Percentiles rank a stretch among this genome's conserved stretches.
phyloP scores from a whole-genome alignment of 148 eudicot species.

The Rhododendron vialii region DNA sequence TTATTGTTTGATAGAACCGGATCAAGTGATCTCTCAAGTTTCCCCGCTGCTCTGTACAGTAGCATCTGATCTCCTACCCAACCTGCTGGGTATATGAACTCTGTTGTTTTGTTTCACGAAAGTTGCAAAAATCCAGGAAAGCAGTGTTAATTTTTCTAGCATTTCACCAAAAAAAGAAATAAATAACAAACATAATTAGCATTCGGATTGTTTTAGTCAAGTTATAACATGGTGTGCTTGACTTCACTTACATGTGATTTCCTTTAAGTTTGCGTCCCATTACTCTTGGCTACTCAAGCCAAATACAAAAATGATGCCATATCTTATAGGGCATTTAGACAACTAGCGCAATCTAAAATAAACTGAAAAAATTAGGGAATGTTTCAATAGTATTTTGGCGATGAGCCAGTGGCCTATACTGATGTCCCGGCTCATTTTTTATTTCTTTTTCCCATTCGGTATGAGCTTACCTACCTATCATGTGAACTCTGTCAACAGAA shows the following conservation, averaged over 20 bases:
- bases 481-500: background rate
- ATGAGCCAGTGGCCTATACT: background rate
- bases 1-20: slow-evolving; percentile 38
- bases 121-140: background rate
- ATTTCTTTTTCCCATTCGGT: background rate
- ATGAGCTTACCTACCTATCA: background rate
- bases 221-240: background rate
- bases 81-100: slow-evolving; percentile 75
- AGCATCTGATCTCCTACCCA: slow-evolving; percentile 92
- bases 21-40: slow-evolving; percentile 62
- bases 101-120: slow-evolving; percentile 26
- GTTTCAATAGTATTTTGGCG: background rate
- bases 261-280: background rate
- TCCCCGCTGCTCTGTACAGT: slow-evolving; percentile 63
- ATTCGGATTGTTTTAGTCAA: background rate
- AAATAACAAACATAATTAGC: background rate
- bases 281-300: background rate
- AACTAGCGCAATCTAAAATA: background rate
- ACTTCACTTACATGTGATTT: background rate
- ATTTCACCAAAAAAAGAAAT: background rate
- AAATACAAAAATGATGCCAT: background rate
- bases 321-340: background rate
- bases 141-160: background rate
- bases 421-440: background rate
- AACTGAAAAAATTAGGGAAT: background rate